Evolutionary conservation across 2,329 filamentous ascomycete genomes (phyloP), one percentile per base, ranked within the genome.

Genomic region (Fusarium bulbicola): DNA sequence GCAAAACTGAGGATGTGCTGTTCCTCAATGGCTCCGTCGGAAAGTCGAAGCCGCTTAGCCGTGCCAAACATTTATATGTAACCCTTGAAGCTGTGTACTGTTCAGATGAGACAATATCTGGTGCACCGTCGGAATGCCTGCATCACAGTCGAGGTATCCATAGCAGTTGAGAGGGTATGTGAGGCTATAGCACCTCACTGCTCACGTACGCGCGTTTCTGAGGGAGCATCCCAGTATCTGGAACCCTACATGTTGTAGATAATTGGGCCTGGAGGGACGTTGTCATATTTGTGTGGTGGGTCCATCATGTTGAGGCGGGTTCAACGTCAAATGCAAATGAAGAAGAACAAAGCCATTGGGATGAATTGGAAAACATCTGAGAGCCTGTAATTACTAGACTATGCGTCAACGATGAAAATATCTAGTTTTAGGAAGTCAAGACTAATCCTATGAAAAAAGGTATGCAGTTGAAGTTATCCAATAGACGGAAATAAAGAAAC

Each of bases 161-260:
- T 37, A 26, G 24, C 50, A 65, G 26, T 30, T 34, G 49, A n/a
- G 16, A 34, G 43, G 39, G 20, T 34, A 39, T 26, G 16, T 24
- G 30, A 36, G 37, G 34, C 36, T 21, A 26, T 21, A 36, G 49
- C 8, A 40, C 16, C 37, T 49, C 32, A 34, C 7, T 34, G 32
- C 32, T 34, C 45, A 39, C 39, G 63, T 69, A 73, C 70, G 70
- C 70, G 70, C 66, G 70, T 73, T 73, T 56, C 56, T 24, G 20
- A 52, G 68, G 28, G 40, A 43, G 36, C 39, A 62, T 66, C 50
- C 69, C 30, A 36, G 69, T 34, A 58, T 47, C n/a, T 71, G 66
- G 62, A 49, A 63, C 61, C 49, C 28, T 60, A 42, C 40, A 34
- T 70, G 59, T 63, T 59, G 70, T 62, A 60, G 70, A 73, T 68